Evolutionary conservation across 441 rosid species (phyloP), one percentile per base, ranked within the genome.

Genomic region (Adansonia gregorii): DNA sequence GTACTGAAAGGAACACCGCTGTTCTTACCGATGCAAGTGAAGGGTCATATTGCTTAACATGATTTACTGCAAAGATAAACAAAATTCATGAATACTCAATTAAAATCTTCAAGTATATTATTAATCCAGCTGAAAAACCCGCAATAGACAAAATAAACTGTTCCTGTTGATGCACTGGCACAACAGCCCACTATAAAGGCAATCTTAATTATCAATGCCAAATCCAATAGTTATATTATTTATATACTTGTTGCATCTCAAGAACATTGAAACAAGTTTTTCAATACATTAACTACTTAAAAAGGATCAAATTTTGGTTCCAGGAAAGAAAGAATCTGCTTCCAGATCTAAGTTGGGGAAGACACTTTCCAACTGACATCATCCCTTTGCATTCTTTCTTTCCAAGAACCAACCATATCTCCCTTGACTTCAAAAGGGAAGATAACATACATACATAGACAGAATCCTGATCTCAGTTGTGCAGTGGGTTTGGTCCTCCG

Each of bases 401-500:
- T 72, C 67, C 81, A 39, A 48, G 86, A 83, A 80, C 82, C 82
- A 74, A 51, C 27, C 14, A 1, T 27, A 12, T 63, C 43, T 61
- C 17, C 27, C 65, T 24, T 24, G n/a, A 39, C 41, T 24, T 60
- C 39, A 4, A 24, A 60, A 24, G 27, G 27, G 27, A 24, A 24
- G 27, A 24, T 24, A 24, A 24, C 27, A 24, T 24, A 24, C 27
- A 24, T 24, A 60, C 39, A 45, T 45, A 15, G 49, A 46, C 60
- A 74, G 46, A 31, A 43, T 11, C 35, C 24, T 52, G 7, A 60
- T 83, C 27, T 24, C 76, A 88, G 64, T 88, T 88, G 76, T 88
- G 91, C 76, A 88, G 88, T 8, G 88, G 89, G 74, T 88, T 88
- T 4, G 89, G 89, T 58, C 91, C 91, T 20, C 82, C 80, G 1